Evolutionary conservation across 2,329 filamentous ascomycete genomes (phyloP), one percentile per base, ranked within the genome.

Genomic region (Exophiala sp.): DNA sequence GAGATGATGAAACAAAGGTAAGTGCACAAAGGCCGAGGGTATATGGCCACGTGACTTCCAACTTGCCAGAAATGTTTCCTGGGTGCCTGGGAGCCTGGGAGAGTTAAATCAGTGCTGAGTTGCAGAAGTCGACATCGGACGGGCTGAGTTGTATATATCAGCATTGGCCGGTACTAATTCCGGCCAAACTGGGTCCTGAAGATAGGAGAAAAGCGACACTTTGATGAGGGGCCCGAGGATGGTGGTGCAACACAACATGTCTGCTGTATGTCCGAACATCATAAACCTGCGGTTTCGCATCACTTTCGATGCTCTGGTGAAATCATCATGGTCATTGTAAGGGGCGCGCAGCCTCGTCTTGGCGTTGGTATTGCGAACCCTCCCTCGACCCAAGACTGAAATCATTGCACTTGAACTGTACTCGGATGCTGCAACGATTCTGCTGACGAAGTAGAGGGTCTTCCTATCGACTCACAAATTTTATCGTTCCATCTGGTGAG

Each of bases 161-260:
- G 44, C 39, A 35, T 34, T 58, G 61, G 61, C 61, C 61, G 61
- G 61, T 55, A 49, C 52, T 54, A 56, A 58, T 57, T 58, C 61
- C 59, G 61, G 60, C 61, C 60, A 54, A 42, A 21, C 42, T 33
- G 38, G 35, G 50, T 35, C 21, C n/a, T 14, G 9, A 42, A 41
- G 58, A 59, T 61, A 63, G 61, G 61, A 63, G 61, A 63, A 63
- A 60, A 50, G 57, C 61, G 58, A 47, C 48, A 34, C 35, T 32
- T 47, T 20, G 21, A 18, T 20, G 24, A 29, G 24, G 24, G 24
- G 24, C 7, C 7, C 5, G 24, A 29, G 24, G 24, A 8, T 5
- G 5, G 5, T 29, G 24, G 7, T 29, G 24, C 24, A 29, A 29
- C 24, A 29, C 24, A 29, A 29, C 1, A 5, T 16, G 18, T 29